Percentiles rank a stretch among this genome's conserved stretches.
phyloP scores from a whole-genome alignment of 768 basidiomycete species.

The Paxillus ammoniavirescens region DNA sequence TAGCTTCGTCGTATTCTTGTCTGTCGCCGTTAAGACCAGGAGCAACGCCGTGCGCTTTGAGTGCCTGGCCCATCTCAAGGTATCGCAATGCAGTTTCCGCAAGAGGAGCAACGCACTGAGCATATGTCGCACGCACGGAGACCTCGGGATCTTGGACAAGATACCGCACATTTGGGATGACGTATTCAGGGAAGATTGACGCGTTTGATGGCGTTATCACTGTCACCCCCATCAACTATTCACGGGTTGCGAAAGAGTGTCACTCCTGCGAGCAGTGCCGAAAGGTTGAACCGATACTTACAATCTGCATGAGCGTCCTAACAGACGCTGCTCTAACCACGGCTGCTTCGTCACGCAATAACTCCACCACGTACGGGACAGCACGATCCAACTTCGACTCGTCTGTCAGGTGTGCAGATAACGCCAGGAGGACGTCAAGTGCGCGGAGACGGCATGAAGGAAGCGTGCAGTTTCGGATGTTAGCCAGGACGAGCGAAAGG shows the following conservation, averaged over 20 bases:
- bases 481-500: conserved; percentile 82
- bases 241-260: conserved; percentile 27
- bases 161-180: conserved; percentile 85
- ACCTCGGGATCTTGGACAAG: conserved; percentile 83
- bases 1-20: conserved; percentile 73
- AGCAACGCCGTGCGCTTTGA: conserved; percentile 76
- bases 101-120: conserved; percentile 80
- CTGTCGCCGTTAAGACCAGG: conserved; percentile 43
- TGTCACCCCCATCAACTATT: conserved; percentile 58
- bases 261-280: not conserved
- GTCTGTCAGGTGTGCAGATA: conserved; percentile 81
- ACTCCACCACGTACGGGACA: conserved; percentile 87
- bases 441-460: conserved; percentile 86
- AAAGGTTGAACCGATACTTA: conserved; percentile 37
- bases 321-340: conserved; percentile 79
- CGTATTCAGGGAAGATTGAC: conserved; percentile 91
- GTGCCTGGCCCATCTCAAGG: conserved; percentile 90
- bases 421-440: conserved; percentile 81
- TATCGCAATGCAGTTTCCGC: conserved; percentile 86
- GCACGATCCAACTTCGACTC: conserved; percentile 94
- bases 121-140: conserved; percentile 77
- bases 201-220: conserved; percentile 64
- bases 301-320: conserved; percentile 79
- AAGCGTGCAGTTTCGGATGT: conserved; percentile 81
- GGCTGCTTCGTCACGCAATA: conserved; percentile 83